These are phyloP conservation scores for Yamadazyma sp. DNA, from an alignment of 1,139 yeast species.

Conservation along the genomic window DNA sequence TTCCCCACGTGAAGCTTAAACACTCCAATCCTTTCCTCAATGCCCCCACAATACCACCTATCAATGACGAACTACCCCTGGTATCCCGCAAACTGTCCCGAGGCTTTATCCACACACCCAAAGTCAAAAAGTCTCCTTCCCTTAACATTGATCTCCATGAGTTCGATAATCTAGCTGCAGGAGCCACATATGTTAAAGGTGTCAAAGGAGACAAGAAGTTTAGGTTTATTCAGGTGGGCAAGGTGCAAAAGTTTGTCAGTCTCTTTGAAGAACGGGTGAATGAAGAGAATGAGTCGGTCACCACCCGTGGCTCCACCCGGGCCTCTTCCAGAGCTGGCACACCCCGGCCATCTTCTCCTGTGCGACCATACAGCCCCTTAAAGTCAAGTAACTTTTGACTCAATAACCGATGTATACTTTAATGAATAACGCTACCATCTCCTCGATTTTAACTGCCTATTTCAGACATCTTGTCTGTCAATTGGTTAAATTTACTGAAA, in stretches of 20 bases:
- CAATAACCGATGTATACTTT: no score
- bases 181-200: slow-evolving; percentile 41
- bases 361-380: not conserved
- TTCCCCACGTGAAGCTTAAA: slow-evolving; percentile 9
- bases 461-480: slow-evolving; percentile 37
- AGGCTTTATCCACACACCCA: slow-evolving; percentile 8
- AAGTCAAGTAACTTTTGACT: no score
- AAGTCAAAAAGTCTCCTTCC: slow-evolving; percentile 14
- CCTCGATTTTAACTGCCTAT: not conserved
- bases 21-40: slow-evolving; percentile 12
- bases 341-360: slow-evolving; percentile 9
- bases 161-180: slow-evolving; percentile 21
- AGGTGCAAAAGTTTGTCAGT: slow-evolving; percentile 48
- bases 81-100: slow-evolving; percentile 14
- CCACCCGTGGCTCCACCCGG: slow-evolving; percentile 7
- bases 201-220: slow-evolving; percentile 46
- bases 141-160: slow-evolving; percentile 16
- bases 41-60: slow-evolving; percentile 6
- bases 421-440: no score
- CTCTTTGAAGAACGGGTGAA: slow-evolving; percentile 42
- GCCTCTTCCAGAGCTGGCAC: slow-evolving; percentile 7
- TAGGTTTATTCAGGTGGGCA: slow-evolving; percentile 48
- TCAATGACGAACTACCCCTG: slow-evolving; percentile 4
- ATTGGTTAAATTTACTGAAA: slow-evolving; percentile 38
- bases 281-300: slow-evolving; percentile 14